These are phyloP conservation scores for Backusella psychrophila DNA, from an alignment of 192 early-diverging fungal species.

Conservation along the genomic window DNA sequence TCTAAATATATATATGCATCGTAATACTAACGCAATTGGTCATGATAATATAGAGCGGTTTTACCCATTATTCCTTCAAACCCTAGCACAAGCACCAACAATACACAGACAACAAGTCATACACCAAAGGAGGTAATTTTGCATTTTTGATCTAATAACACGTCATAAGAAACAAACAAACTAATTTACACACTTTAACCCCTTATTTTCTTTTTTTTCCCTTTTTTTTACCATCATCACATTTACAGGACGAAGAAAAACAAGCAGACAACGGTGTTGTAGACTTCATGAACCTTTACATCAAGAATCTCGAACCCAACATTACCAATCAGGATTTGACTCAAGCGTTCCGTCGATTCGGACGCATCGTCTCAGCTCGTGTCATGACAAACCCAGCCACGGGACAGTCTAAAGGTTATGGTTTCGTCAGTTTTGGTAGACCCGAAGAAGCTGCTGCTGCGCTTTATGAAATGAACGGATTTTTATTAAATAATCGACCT, in stretches of 20 bases:
- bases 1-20: background rate
- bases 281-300: conserved; percentile 83
- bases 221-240: background rate
- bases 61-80: background rate
- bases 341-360: conserved; percentile 87
- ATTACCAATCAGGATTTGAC: conserved; percentile 93
- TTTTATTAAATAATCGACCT: conserved; percentile 76
- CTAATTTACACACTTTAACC: background rate
- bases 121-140: conserved; percentile 7
- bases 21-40: background rate
- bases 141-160: background rate
- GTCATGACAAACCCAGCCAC: conserved; percentile 77
- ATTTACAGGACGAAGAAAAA: background rate
- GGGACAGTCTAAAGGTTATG: conserved; percentile 82
- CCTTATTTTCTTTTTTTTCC: background rate
- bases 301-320: conserved; percentile 93
- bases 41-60: background rate
- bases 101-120: background rate
- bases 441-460: conserved; percentile 92
- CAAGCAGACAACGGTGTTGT: conserved; percentile 27
- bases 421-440: conserved; percentile 90
- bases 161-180: background rate
- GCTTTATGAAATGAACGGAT: conserved; percentile 87
- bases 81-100: background rate
- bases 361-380: conserved; percentile 88